Evolutionary conservation across 345 rosid genomes (phyloP).

Genomic region (Aethionema arabicum): DNA sequence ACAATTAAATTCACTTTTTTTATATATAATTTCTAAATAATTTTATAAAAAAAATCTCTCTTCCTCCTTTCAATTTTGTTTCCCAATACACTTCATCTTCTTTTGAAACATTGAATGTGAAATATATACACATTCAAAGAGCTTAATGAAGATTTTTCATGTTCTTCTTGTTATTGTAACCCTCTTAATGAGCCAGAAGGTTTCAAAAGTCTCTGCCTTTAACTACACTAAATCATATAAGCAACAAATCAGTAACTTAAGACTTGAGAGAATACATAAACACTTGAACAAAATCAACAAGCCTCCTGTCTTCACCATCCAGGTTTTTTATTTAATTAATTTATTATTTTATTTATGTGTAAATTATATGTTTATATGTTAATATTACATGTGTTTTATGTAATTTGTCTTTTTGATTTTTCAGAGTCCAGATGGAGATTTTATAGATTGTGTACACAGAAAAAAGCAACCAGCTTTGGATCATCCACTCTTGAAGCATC

Average conservation of each 20-base stretch:
- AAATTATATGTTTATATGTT: background rate
- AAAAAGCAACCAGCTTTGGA: conserved; percentile 91
- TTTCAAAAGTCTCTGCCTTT: conserved; percentile 36
- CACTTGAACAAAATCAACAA: conserved; percentile 87
- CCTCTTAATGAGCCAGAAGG: conserved; percentile 29
- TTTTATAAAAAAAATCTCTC: too few relatives aligned
- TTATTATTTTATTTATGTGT: background rate
- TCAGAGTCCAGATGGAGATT: conserved; percentile 88
- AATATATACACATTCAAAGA: conserved; percentile 29
- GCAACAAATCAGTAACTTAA: conserved; percentile 67
- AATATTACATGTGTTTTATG: conserved; percentile 9
- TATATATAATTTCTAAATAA: conserved; percentile 17
- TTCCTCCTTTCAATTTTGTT: conserved; percentile 21
- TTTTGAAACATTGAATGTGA: conserved; percentile 49
- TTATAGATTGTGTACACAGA: conserved; percentile 83
- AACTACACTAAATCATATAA: conserved; percentile 50
- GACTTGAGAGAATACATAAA: conserved; percentile 72
- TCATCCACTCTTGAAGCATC: conserved; percentile 87
- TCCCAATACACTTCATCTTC: conserved; percentile 32
- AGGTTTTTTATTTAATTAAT: conserved; percentile 45
- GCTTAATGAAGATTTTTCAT: conserved; percentile 24
- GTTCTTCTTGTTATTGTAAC: conserved; percentile 29
- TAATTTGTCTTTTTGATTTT: conserved; percentile 4
- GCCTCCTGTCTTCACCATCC: conserved; percentile 69
- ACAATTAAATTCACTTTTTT: conserved; percentile 23